Conservation (phyloP, 495 filamentous ascomycete species). For the Penicillium coffeae region DNA sequence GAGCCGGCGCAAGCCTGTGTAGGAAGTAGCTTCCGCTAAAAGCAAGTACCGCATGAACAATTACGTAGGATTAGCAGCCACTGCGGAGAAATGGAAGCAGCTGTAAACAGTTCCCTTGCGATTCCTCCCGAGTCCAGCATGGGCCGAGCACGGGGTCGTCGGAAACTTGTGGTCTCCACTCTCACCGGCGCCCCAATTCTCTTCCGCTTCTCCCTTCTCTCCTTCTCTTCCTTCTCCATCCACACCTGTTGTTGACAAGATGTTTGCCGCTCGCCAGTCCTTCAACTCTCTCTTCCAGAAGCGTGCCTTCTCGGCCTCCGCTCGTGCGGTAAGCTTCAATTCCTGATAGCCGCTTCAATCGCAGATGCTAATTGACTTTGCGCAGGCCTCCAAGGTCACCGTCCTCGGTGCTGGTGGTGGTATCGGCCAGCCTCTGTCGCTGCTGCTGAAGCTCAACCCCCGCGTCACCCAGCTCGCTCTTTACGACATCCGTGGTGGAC, state of each 20-base stretch:
- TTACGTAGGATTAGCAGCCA: too few relatives aligned
- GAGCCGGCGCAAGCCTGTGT: too few relatives aligned
- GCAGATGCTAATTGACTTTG: conserved; percentile 30
- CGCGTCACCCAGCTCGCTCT: conserved; percentile 86
- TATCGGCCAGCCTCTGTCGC: conserved; percentile 96
- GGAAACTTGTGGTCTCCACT: conserved; percentile 16
- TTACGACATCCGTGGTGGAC: conserved; percentile 93
- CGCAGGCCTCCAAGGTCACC: conserved; percentile 89
- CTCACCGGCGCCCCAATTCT: conserved; percentile 22
- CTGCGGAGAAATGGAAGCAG: background rate
- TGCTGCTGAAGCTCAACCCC: conserved; percentile 97
- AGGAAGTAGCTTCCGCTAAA: background rate
- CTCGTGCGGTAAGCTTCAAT: conserved; percentile 66
- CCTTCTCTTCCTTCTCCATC: conserved; percentile 11
- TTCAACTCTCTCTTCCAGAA: conserved; percentile 67
- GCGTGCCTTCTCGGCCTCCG: conserved; percentile 90
- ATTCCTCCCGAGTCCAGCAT: conserved; percentile 4
- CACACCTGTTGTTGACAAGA: conserved; percentile 28
- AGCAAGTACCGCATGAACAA: too few relatives aligned
- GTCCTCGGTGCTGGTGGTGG: conserved; percentile 95
- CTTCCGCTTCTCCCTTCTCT: conserved; percentile 18
- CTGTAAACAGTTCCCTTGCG: background rate
- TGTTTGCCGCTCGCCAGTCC: conserved; percentile 74
- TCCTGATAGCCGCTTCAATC: background rate
- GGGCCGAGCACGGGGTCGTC: conserved; percentile 20